These are phyloP conservation scores for Chrysoporthe cubensis DNA, from an alignment of 2,329 filamentous ascomycete genomes.

Conservation along the genomic window DNA sequence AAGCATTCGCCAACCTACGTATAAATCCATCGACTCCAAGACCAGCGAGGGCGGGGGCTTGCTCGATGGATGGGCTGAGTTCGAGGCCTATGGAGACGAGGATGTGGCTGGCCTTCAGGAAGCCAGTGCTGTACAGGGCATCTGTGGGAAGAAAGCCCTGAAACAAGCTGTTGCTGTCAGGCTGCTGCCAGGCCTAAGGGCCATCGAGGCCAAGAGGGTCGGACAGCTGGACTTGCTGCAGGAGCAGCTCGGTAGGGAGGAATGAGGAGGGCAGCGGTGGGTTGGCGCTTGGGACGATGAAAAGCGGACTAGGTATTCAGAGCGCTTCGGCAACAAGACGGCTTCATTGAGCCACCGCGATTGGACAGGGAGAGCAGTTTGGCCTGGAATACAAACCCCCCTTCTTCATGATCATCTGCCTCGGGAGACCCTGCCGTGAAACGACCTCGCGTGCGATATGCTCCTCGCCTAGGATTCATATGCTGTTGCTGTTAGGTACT, in stretches of 20 bases:
- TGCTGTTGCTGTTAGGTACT: too few relatives aligned
- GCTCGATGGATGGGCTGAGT: conserved; percentile 41
- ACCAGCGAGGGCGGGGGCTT: conserved; percentile 31
- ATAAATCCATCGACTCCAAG: conserved; percentile 33
- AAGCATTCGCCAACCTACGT: conserved; percentile 40
- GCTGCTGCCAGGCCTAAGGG: conserved; percentile 43
- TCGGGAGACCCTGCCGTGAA: too few relatives aligned
- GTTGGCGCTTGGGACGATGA: not conserved
- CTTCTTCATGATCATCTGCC: too few relatives aligned
- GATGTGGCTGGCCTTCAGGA: conserved; percentile 35
- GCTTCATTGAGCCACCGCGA: too few relatives aligned
- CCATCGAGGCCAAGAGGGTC: conserved; percentile 33
- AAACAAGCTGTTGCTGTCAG: conserved; percentile 45
- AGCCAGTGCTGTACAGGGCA: conserved; percentile 40
- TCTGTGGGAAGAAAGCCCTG: conserved; percentile 41
- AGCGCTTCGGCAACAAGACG: too few relatives aligned
- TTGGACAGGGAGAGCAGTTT: too few relatives aligned
- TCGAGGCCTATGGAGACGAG: conserved; percentile 38
- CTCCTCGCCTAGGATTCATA: too few relatives aligned
- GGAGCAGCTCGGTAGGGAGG: not conserved
- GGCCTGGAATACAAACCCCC: too few relatives aligned
- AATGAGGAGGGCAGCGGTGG: not conserved
- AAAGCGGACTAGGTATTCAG: too few relatives aligned
- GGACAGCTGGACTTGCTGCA: conserved; percentile 28
- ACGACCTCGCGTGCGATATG: too few relatives aligned